phyloP scores from a whole-genome alignment of 225 moss, liverwort and hornwort genomes.

The Pseudisothecium myosuroides region DNA sequence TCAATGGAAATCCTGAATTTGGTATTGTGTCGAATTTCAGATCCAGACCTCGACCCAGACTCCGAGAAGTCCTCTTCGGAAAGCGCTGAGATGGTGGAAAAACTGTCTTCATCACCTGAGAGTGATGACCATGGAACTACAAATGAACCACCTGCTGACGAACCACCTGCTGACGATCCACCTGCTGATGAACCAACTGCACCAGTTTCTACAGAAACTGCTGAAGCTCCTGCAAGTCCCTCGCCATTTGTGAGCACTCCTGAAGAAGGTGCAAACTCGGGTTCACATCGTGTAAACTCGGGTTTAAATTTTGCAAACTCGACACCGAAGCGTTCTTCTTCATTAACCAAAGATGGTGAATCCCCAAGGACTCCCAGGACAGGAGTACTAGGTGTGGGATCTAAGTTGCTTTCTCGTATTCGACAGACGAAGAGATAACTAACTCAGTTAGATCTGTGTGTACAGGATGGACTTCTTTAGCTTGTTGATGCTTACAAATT shows the following conservation, averaged over 20 bases:
- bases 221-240: neutral
- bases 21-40: conserved; percentile 7
- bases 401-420: neutral
- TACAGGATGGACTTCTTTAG: neutral
- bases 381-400: conserved; percentile 1
- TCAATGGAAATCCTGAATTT: neutral
- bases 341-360: neutral
- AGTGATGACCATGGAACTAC: neutral
- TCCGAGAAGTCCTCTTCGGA: neutral
- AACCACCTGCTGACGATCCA: too few relatives aligned
- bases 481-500: neutral
- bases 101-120: neutral
- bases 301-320: neutral
- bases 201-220: neutral
- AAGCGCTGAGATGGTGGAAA: conserved; percentile 18
- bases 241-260: neutral
- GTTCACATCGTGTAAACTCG: neutral
- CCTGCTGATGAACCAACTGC: neutral
- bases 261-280: neutral
- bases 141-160: too few relatives aligned
- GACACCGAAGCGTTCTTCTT: neutral
- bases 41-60: conserved; percentile 8
- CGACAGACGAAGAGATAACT: neutral
- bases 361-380: neutral
- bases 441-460: neutral